These are phyloP conservation scores for Quercus glauca DNA, from an alignment of 306 rosid species.

Conservation along the genomic window DNA sequence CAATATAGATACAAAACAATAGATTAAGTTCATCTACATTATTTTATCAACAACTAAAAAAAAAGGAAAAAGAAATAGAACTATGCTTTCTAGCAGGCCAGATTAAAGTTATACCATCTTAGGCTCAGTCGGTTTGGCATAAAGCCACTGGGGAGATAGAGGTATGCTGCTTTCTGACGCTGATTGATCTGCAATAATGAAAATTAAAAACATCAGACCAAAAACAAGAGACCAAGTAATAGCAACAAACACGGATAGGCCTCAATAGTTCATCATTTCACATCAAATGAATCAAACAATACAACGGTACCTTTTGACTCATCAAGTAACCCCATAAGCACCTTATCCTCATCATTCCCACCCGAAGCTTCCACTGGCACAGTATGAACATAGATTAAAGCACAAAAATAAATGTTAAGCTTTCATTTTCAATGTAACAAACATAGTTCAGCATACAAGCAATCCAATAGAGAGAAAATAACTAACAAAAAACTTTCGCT, in stretches of 20 bases:
- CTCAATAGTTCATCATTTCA: not conserved
- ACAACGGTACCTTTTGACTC: conserved; percentile 44
- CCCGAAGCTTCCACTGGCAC: conserved; percentile 35
- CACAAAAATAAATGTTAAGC: not conserved
- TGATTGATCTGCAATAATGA: conserved; percentile 35
- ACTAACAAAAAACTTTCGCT: not conserved
- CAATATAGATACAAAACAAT: not conserved
- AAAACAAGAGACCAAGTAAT: not conserved
- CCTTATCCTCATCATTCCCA: conserved; percentile 41
- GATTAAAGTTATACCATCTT: conserved; percentile 41
- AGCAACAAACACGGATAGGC: not conserved
- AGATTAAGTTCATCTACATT: not conserved
- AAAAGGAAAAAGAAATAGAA: not conserved
- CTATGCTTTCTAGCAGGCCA: not conserved
- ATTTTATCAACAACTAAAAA: not conserved
- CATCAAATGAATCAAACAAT: not conserved
- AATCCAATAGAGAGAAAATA: not conserved
- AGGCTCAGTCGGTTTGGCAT: conserved; percentile 54
- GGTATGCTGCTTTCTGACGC: conserved; percentile 55
- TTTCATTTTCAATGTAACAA: not conserved
- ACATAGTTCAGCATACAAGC: not conserved
- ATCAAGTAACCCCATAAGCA: conserved; percentile 35
- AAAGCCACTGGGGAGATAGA: conserved; percentile 67
- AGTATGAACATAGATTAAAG: conserved; percentile 3
- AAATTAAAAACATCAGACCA: not conserved